phyloP scores from a whole-genome alignment of 371 early-diverging fungal species.

The Vairimorpha ceranae region DNA sequence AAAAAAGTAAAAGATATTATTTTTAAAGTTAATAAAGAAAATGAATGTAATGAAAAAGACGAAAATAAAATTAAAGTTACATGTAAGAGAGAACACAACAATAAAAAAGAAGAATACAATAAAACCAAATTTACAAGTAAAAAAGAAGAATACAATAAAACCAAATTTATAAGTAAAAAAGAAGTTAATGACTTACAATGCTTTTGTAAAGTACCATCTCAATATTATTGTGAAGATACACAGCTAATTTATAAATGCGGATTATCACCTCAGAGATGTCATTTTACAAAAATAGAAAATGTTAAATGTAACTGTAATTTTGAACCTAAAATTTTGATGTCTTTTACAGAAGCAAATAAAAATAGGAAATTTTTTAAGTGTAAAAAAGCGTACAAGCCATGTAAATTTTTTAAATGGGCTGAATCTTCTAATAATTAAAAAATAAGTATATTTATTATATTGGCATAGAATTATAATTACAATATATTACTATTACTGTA shows the following conservation, averaged over 20 bases:
- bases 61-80: neutral
- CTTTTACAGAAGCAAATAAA: slow-evolving; percentile 58
- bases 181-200: too few species aligned
- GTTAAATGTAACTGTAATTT: slow-evolving; percentile 59
- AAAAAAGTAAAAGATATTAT: neutral
- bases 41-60: neutral
- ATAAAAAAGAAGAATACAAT: neutral
- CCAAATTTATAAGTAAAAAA: neutral
- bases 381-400: slow-evolving; percentile 61
- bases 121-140: neutral
- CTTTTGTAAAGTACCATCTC: neutral
- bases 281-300: slow-evolving; percentile 56
- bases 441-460: neutral
- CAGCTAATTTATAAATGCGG: slow-evolving; percentile 62
- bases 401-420: slow-evolving; percentile 63
- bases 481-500: neutral
- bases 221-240: neutral
- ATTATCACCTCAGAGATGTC: slow-evolving; percentile 55
- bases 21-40: neutral
- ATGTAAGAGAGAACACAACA: neutral
- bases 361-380: slow-evolving; percentile 60
- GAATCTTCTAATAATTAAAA: neutral
- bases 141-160: neutral
- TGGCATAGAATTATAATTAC: neutral
- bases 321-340: slow-evolving; percentile 40